Evolutionary conservation across 257 asterid genomes (phyloP).

Genomic region (Parsonsia alboflavescens): DNA sequence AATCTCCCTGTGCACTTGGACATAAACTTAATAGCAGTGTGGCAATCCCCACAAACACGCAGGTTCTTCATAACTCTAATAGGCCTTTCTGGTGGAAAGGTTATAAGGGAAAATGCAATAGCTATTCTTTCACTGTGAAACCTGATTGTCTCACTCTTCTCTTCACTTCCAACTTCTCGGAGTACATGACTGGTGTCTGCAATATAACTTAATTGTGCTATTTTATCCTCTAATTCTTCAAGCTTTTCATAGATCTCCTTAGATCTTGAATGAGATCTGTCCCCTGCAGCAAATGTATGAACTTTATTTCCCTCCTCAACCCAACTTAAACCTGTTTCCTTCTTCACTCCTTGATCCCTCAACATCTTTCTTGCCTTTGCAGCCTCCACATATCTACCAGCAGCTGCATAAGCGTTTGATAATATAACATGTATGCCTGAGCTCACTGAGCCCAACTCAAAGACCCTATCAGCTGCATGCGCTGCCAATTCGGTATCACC

Average conservation of each 20-base stretch:
- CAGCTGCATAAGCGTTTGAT: constrained; percentile 71
- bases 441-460: constrained; percentile 57
- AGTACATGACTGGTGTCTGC: constrained; percentile 53
- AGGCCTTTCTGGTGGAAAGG: constrained; percentile 54
- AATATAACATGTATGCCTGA: constrained; percentile 67
- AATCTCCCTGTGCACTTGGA: constrained; percentile 58
- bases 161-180: constrained; percentile 61
- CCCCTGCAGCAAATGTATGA: constrained; percentile 77
- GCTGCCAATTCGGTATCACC: constrained; percentile 57
- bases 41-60: constrained; percentile 86
- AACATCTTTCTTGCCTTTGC: constrained; percentile 77
- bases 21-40: constrained; percentile 64
- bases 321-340: constrained; percentile 92
- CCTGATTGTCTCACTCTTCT: constrained; percentile 51
- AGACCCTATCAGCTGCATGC: constrained; percentile 75
- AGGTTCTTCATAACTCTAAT: constrained; percentile 79
- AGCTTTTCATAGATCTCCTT: constrained; percentile 59
- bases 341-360: constrained; percentile 66
- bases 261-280: constrained; percentile 40
- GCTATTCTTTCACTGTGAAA: constrained; percentile 90
- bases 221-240: constrained; percentile 50
- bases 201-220: constrained; percentile 66
- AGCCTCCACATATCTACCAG: constrained; percentile 81
- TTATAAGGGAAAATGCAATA: constrained; percentile 70
- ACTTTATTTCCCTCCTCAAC: constrained; percentile 76